Evolutionary conservation across 768 basidiomycete species (phyloP).

Genomic region (Collybiopsis confluens): DNA sequence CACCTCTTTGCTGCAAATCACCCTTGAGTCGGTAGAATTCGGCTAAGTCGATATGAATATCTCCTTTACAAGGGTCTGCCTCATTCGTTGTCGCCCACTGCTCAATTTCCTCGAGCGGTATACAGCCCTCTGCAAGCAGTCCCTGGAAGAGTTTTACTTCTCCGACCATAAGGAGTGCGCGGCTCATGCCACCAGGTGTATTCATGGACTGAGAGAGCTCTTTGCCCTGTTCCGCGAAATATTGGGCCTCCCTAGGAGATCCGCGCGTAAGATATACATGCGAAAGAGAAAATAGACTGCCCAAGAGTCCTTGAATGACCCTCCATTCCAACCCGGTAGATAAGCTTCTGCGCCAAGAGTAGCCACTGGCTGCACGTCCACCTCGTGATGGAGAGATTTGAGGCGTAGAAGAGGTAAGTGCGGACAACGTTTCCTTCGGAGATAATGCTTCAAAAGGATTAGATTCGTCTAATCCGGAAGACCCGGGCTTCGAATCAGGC

Average conservation of each 20-base stretch:
- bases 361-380: slow-evolving; percentile 22
- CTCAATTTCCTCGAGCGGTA: slow-evolving; percentile 33
- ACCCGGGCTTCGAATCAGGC: slow-evolving; percentile 18
- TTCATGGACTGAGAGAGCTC: slow-evolving; percentile 68
- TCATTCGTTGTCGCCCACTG: slow-evolving; percentile 41
- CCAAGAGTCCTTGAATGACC: slow-evolving; percentile 66
- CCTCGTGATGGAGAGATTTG: slow-evolving; percentile 7
- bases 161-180: slow-evolving; percentile 62
- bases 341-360: slow-evolving; percentile 26
- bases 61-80: slow-evolving; percentile 27
- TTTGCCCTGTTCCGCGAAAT: slow-evolving; percentile 75
- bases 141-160: slow-evolving; percentile 70
- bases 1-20: slow-evolving; percentile 41
- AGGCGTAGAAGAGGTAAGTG: neutral
- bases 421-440: slow-evolving; percentile 29
- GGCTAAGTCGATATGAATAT: slow-evolving; percentile 53
- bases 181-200: slow-evolving; percentile 57
- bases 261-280: slow-evolving; percentile 69
- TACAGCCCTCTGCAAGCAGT: slow-evolving; percentile 51
- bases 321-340: slow-evolving; percentile 70
- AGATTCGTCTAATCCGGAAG: slow-evolving; percentile 26
- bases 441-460: slow-evolving; percentile 59
- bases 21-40: slow-evolving; percentile 55
- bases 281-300: slow-evolving; percentile 60
- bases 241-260: slow-evolving; percentile 80